Conservation (phyloP, 2,329 filamentous ascomycete species). For the Xylariaceae sp. region DNA sequence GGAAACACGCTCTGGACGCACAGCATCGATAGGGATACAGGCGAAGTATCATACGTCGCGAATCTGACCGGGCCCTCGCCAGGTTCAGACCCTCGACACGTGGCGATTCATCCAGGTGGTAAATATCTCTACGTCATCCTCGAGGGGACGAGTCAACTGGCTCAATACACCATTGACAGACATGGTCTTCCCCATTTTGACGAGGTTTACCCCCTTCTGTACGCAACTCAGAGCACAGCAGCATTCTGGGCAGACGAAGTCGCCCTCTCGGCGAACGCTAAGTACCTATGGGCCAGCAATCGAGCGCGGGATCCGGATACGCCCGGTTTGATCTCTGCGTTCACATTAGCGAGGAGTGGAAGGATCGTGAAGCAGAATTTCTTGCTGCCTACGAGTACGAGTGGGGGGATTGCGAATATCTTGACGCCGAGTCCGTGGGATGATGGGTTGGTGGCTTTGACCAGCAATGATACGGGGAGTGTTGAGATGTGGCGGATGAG, state of each 20-base stretch:
- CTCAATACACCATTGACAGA: constrained; percentile 19
- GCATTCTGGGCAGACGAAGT: constrained; percentile 35
- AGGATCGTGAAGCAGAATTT: constrained; percentile 32
- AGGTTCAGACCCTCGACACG: constrained; percentile 28
- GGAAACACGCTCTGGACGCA: constrained; percentile 43
- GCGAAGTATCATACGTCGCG: constrained; percentile 12
- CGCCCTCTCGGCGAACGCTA: constrained; percentile 25
- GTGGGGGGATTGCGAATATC: constrained; percentile 36
- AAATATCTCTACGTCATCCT: constrained; percentile 26
- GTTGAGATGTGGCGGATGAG: constrained; percentile 35
- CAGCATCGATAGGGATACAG: constrained; percentile 17
- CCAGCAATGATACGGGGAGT: constrained; percentile 34
- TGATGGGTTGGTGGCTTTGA: constrained; percentile 33
- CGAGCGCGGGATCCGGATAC: constrained; percentile 15
- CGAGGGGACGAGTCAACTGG: constrained; percentile 27
- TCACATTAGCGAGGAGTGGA: constrained; percentile 27
- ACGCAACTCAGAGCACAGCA: constrained; percentile 14
- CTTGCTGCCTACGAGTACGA: constrained; percentile 30
- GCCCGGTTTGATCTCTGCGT: constrained; percentile 35
- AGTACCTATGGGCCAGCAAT: constrained; percentile 33
- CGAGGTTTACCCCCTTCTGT: constrained; percentile 24
- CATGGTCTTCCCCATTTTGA: constrained; percentile 10
- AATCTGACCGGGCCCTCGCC: constrained; percentile 15
- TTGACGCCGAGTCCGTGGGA: constrained; percentile 32
- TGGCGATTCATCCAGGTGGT: constrained; percentile 26